Evolutionary conservation across 768 basidiomycete species (phyloP).

Genomic region (Pleurotus djamor): DNA sequence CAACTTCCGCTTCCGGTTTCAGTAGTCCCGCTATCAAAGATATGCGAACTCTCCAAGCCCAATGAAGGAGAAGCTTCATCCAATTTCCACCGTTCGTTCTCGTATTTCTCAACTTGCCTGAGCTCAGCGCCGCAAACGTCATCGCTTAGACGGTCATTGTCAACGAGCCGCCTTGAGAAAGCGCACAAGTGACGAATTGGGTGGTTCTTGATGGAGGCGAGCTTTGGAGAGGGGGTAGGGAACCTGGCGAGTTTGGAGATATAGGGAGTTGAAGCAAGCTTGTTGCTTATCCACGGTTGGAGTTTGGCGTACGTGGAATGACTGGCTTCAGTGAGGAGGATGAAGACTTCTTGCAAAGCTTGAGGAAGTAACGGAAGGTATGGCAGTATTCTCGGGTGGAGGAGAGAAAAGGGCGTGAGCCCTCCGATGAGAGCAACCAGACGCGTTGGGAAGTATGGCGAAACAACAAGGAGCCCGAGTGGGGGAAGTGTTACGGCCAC

Average conservation of each 20-base stretch:
- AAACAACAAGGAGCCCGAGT: constrained; percentile 42
- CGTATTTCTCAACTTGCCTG: constrained; percentile 72
- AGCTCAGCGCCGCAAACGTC: constrained; percentile 62
- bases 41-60: background rate
- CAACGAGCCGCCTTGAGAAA: constrained; percentile 41
- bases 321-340: background rate
- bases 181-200: constrained; percentile 9
- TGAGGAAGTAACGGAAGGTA: constrained; percentile 23
- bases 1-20: constrained; percentile 29
- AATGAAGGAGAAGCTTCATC: background rate
- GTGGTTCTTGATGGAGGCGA: background rate
- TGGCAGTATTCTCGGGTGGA: constrained; percentile 44
- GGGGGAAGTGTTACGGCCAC: constrained; percentile 49
- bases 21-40: background rate
- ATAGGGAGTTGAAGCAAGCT: too few relatives aligned
- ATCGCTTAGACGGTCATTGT: constrained; percentile 68
- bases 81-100: constrained; percentile 63
- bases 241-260: too few relatives aligned
- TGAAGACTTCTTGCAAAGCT: background rate
- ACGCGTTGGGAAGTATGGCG: constrained; percentile 47
- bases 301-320: background rate
- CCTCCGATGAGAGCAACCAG: constrained; percentile 45
- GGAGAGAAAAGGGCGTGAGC: constrained; percentile 46
- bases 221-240: background rate
- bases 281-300: background rate